Evolutionary conservation across 345 rosid genomes (phyloP).

Genomic region (Eucalyptus virginea): DNA sequence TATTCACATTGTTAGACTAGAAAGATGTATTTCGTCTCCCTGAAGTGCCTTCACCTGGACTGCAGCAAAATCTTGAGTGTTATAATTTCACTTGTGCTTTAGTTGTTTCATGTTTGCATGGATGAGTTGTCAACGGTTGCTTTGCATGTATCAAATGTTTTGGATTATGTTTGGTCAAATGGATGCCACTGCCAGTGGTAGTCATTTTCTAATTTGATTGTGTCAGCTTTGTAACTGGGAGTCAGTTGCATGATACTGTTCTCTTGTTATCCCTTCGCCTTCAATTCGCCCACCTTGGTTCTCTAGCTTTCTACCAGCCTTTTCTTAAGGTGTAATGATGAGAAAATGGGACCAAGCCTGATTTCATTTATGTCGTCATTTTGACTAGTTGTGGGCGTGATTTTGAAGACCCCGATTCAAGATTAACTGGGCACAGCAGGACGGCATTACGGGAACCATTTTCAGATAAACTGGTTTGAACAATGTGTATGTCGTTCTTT

Average conservation of each 20-base stretch:
- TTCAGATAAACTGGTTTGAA: not conserved
- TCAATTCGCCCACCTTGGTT: not conserved
- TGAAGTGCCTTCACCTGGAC: not conserved
- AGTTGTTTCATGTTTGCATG: not conserved
- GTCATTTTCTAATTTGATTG: not conserved
- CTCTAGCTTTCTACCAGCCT: not conserved
- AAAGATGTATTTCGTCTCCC: not conserved
- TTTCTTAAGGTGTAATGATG: not conserved
- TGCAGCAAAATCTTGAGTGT: not conserved
- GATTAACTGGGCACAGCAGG: not conserved
- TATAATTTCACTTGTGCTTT: not conserved
- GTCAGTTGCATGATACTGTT: not conserved
- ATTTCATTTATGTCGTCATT: not conserved
- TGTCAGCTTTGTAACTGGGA: not conserved
- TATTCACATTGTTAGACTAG: not conserved
- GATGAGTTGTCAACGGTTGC: not conserved
- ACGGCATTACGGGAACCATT: not conserved
- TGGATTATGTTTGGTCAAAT: not conserved
- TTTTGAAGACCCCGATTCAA: not conserved
- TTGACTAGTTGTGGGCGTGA: not conserved
- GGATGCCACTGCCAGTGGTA: not conserved
- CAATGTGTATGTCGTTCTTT: not conserved
- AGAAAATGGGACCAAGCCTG: not conserved
- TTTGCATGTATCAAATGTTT: not conserved
- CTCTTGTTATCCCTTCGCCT: not conserved